These are phyloP conservation scores for Angomonas deanei DNA, from an alignment of 208 protist genomes.

Conservation along the genomic window DNA sequence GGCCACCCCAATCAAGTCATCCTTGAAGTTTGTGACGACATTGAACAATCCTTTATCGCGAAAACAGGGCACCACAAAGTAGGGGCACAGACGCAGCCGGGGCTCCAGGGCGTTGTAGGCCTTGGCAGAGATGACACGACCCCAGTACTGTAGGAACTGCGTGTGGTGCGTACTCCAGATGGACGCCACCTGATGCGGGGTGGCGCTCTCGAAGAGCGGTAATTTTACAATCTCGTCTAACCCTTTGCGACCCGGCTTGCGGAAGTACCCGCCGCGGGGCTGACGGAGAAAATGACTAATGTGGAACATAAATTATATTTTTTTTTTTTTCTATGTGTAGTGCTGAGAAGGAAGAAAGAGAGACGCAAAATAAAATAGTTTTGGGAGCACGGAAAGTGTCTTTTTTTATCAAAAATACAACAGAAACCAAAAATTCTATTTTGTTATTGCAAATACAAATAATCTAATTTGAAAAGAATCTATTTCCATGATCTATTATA, in stretches of 20 bases:
- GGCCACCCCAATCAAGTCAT: slow-evolving; percentile 79
- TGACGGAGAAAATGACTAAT: slow-evolving; percentile 34
- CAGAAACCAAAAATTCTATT: too few species aligned
- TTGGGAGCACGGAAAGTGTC: neutral
- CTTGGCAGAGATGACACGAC: slow-evolving; percentile 62
- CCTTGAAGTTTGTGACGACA: slow-evolving; percentile 88
- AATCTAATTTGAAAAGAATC: too few species aligned
- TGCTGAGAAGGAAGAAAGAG: neutral
- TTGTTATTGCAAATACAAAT: too few species aligned
- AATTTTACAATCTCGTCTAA: slow-evolving; percentile 85
- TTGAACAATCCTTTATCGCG: slow-evolving; percentile 91
- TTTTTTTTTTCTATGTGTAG: neutral
- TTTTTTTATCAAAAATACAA: too few species aligned
- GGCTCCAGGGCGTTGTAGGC: slow-evolving; percentile 84
- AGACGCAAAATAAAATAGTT: neutral
- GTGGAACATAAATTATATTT: slow-evolving; percentile 12
- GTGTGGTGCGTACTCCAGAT: slow-evolving; percentile 87
- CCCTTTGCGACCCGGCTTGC: slow-evolving; percentile 77
- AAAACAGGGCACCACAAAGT: slow-evolving; percentile 90
- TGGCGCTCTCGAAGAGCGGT: slow-evolving; percentile 67
- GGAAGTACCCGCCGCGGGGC: slow-evolving; percentile 44
- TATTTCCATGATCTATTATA: neutral
- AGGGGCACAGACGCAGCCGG: slow-evolving; percentile 70
- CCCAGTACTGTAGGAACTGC: slow-evolving; percentile 90
- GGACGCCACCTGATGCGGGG: slow-evolving; percentile 62